Conservation (phyloP, 495 filamentous ascomycete species). For the Penicillium maclennaniae region DNA sequence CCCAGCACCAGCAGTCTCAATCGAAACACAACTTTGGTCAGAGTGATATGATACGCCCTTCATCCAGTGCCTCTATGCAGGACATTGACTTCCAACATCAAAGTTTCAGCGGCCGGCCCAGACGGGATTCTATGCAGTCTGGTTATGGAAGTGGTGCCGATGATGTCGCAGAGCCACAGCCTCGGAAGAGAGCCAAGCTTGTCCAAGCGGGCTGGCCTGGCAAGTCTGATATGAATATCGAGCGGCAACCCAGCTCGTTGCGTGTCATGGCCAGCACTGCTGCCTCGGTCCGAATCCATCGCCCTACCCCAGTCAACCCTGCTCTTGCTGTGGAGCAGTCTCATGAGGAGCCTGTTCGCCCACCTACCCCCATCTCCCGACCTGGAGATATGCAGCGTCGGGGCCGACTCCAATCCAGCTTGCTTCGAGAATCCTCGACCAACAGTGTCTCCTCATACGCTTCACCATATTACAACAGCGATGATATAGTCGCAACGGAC, state of each 20-base stretch:
- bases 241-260: constrained; percentile 70
- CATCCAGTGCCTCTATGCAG: constrained; percentile 47
- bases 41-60: constrained; percentile 41
- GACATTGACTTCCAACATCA: constrained; percentile 34
- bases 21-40: constrained; percentile 22
- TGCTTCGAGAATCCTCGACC: constrained; percentile 44
- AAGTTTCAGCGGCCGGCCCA: constrained; percentile 17
- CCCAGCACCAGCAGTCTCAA: constrained; percentile 24
- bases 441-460: constrained; percentile 34
- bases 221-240: constrained; percentile 62
- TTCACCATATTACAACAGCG: constrained; percentile 47
- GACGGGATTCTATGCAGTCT: constrained; percentile 44
- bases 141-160: constrained; percentile 64
- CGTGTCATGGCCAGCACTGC: constrained; percentile 83
- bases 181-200: constrained; percentile 68
- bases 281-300: constrained; percentile 80
- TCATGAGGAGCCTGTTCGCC: constrained; percentile 72
- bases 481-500: constrained; percentile 32
- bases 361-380: constrained; percentile 74
- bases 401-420: constrained; percentile 30
- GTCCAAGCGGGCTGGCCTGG: constrained; percentile 65
- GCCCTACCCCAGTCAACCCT: constrained; percentile 63
- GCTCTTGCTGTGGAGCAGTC: constrained; percentile 48
- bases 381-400: constrained; percentile 32
- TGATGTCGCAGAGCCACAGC: constrained; percentile 57